Evolutionary conservation across 1,139 yeast species (phyloP).

Genomic region (Taphrina confusa): DNA sequence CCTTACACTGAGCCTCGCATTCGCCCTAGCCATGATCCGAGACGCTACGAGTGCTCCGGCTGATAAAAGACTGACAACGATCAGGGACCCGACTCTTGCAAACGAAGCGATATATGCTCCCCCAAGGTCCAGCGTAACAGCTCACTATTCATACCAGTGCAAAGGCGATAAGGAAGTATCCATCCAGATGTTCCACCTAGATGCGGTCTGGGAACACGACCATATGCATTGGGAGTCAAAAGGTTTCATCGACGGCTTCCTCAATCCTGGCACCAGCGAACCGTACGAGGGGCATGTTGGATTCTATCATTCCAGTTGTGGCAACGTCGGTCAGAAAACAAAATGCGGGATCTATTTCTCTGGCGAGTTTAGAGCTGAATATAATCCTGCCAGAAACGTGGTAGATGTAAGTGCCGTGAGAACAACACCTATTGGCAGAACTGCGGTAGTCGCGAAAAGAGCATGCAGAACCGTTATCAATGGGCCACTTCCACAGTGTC

Average conservation of each 20-base stretch:
- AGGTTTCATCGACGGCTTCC: not conserved
- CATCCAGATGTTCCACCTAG: not conserved
- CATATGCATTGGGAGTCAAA: not conserved
- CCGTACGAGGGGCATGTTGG: conserved; percentile 3
- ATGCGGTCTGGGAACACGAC: not conserved
- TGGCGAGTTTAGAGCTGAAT: not conserved
- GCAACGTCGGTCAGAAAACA: not conserved
- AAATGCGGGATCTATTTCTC: not conserved
- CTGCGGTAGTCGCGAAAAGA: not conserved
- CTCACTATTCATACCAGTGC: not conserved
- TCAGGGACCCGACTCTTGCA: no score
- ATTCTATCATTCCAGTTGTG: not conserved
- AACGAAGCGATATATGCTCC: no score
- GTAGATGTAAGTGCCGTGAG: not conserved
- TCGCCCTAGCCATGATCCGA: no score
- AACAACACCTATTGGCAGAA: not conserved
- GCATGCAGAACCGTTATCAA: not conserved
- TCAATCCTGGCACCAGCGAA: not conserved
- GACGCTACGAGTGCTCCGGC: no score
- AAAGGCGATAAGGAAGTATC: not conserved
- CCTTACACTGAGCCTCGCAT: no score
- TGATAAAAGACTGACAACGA: no score
- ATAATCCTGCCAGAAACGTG: not conserved
- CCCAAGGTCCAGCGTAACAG: not conserved
- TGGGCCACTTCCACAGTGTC: not conserved